Conservation (phyloP, 441 rosid species). For the Arabidopsis hybrid region DNA sequence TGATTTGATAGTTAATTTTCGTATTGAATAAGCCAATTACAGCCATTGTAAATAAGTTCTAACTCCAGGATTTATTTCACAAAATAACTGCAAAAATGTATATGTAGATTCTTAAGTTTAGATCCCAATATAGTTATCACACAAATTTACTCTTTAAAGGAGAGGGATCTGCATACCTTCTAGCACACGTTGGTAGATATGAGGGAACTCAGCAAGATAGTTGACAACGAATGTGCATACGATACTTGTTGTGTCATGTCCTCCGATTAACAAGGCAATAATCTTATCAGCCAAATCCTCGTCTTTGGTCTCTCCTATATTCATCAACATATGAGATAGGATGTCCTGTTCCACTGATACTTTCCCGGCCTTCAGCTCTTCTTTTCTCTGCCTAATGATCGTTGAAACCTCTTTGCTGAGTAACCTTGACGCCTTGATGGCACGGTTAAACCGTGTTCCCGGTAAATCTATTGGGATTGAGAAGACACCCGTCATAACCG, state of each 20-base stretch:
- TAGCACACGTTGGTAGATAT: conserved; percentile 48
- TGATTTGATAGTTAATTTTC: too few species aligned
- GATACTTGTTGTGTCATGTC: conserved; percentile 55
- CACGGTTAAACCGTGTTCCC: conserved; percentile 49
- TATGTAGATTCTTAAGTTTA: too few species aligned
- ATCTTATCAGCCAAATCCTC: conserved; percentile 53
- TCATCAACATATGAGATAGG: conserved; percentile 48
- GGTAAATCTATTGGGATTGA: conserved; percentile 53
- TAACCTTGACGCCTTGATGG: conserved; percentile 46
- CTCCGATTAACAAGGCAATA: conserved; percentile 53
- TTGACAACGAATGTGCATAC: conserved; percentile 50
- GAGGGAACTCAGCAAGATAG: conserved; percentile 52
- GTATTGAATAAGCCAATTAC: too few species aligned
- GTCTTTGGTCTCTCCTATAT: conserved; percentile 40
- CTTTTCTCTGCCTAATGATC: conserved; percentile 43
- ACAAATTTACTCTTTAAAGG: not conserved
- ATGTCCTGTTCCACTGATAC: conserved; percentile 44
- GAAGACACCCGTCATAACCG: conserved; percentile 42
- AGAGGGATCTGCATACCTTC: conserved; percentile 39
- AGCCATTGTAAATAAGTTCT: too few species aligned
- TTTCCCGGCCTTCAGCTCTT: conserved; percentile 36
- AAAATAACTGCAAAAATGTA: too few species aligned
- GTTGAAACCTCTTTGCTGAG: conserved; percentile 44
- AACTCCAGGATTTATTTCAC: too few species aligned
- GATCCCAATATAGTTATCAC: too few species aligned